These are phyloP conservation scores for Grigorovia jiainica DNA, from an alignment of 805 yeast genomes.

Conservation along the genomic window DNA sequence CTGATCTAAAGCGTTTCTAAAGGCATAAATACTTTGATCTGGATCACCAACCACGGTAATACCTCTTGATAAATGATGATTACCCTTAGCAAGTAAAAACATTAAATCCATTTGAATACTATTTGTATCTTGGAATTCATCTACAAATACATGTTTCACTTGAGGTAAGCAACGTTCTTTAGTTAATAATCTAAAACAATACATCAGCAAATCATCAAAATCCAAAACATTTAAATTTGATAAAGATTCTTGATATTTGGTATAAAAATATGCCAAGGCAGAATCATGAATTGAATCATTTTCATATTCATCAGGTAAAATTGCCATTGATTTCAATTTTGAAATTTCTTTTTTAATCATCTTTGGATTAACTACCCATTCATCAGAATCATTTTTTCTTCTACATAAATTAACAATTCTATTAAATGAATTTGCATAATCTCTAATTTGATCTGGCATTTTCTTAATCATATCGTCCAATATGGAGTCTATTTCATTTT, in stretches of 20 bases:
- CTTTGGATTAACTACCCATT: constrained; percentile 34
- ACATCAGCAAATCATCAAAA: constrained; percentile 73
- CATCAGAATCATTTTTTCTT: constrained; percentile 14
- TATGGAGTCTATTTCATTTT: constrained; percentile 41
- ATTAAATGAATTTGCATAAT: constrained; percentile 21
- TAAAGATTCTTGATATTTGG: constrained; percentile 43
- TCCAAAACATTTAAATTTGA: constrained; percentile 42
- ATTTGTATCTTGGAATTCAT: constrained; percentile 93
- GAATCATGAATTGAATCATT: constrained; percentile 20
- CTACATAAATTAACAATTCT: constrained; percentile 24
- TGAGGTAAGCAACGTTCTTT: constrained; percentile 35
- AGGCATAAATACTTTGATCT: constrained; percentile 88
- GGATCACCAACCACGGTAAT: constrained; percentile 94
- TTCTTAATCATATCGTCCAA: constrained; percentile 30
- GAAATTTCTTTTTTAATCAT: constrained; percentile 41
- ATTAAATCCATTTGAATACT: constrained; percentile 63
- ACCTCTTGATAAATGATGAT: constrained; percentile 36
- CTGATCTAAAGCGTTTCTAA: constrained; percentile 65
- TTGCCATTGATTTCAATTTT: constrained; percentile 44
- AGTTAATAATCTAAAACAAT: constrained; percentile 41
- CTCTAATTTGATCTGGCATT: constrained; percentile 27
- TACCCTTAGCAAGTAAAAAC: constrained; percentile 38
- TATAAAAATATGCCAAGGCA: constrained; percentile 36
- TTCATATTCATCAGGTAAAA: constrained; percentile 34
- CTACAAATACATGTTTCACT: constrained; percentile 69